Evolutionary conservation across 257 asterid species (phyloP), one percentile per base, ranked within the genome.

Genomic region (Verbascum thapsus): DNA sequence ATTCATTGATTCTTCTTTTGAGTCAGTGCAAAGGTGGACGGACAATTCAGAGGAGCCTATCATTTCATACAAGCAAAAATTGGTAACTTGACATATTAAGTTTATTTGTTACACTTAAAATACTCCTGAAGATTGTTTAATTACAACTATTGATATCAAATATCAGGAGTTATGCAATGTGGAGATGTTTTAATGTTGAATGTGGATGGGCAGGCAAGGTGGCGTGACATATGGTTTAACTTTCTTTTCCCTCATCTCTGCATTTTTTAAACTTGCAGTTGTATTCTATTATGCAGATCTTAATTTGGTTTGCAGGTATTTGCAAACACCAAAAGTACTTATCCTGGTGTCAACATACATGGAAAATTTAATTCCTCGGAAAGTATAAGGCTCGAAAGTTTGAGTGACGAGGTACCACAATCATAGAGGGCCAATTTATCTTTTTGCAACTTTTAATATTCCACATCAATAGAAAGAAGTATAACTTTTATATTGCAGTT

Each of bases 131-230:
- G 32, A 23, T 63, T 9, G n/a, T 32, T 50, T 30, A 20, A 11
- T 7, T 44, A 18, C 6, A 41, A 39, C 10, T 10, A 6, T 47
- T 52, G 19, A 13, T 57, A 13, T 63, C 19, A 44, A 47, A 55
- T 61, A 42, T 60, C 77, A 80, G 94, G 94, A 76, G 72, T 58
- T 72, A 56, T 76, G 90, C 86, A 15, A 62, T 83, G 12, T 85
- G 90, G 94, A 80, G 94, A 74, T 85, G 94, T 58, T 83, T 80
- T 45, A 44, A 72, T 63, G 41, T 71, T 43, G 67, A 74, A 41
- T 85, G 94, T 69, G 86, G 84, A 72, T 83, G 87, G 89, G 84
- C 88, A 20, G 90, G 85, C 61, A 76, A 85, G 88, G 88, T 85
- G 72, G 64, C 75, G 16, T 74, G 72, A 63, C 72, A 48, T 71